A percentile compares a stretch with the other conserved stretches of the same genome.
These are phyloP conservation scores for Phytophthora tubulina DNA, from an alignment of 352 stramenopile genomes.

Conservation along the genomic window DNA sequence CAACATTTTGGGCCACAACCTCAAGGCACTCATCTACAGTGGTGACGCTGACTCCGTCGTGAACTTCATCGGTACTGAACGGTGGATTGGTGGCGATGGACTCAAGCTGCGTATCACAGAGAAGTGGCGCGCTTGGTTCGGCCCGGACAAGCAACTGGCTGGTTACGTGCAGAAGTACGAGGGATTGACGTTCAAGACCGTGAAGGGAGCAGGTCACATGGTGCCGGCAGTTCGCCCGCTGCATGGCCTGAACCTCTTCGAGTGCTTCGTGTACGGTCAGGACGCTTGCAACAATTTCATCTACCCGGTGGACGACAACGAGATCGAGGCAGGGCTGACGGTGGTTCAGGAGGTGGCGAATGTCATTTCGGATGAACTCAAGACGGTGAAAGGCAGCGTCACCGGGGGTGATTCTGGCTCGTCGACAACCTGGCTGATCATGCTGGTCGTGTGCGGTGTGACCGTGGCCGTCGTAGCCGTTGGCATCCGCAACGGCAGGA, in stretches of 20 bases:
- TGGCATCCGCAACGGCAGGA: constrained; percentile 53
- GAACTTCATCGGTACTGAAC: constrained; percentile 91
- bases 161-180: constrained; percentile 91
- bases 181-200: constrained; percentile 90
- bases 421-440: constrained; percentile 26
- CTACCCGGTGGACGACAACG: constrained; percentile 77
- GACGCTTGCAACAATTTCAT: constrained; percentile 59
- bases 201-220: constrained; percentile 94
- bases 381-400: constrained; percentile 15
- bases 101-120: constrained; percentile 72
- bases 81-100: constrained; percentile 78
- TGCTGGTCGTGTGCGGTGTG: constrained; percentile 42
- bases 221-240: constrained; percentile 80
- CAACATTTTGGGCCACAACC: constrained; percentile 61
- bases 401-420: constrained; percentile 1
- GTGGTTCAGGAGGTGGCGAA: constrained; percentile 17
- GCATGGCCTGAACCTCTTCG: constrained; percentile 82
- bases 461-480: constrained; percentile 45
- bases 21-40: constrained; percentile 79
- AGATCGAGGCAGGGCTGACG: constrained; percentile 56
- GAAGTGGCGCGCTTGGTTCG: constrained; percentile 81
- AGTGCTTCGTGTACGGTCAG: constrained; percentile 84
- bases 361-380: neutral
- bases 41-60: constrained; percentile 84
- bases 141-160: constrained; percentile 82